Conservation (phyloP, 768 basidiomycete species). For the Leccinum subtestaceum region DNA sequence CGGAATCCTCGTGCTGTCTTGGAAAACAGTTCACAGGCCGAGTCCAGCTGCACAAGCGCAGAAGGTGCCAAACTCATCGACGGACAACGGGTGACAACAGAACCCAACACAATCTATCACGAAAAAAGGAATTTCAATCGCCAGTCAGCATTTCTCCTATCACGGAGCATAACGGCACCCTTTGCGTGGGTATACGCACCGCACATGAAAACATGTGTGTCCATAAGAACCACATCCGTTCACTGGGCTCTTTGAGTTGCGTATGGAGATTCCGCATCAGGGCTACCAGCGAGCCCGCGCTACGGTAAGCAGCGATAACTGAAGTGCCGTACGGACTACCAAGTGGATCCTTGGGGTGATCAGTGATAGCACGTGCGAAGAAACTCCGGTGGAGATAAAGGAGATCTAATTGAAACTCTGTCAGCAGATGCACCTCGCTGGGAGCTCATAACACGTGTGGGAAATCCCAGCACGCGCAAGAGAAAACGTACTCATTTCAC, state of each 20-base stretch:
- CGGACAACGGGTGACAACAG: slow-evolving; percentile 74
- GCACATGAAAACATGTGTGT: slow-evolving; percentile 57
- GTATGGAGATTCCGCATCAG: slow-evolving; percentile 66
- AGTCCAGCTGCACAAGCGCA: slow-evolving; percentile 69
- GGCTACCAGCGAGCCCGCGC: slow-evolving; percentile 67
- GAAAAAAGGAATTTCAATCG: slow-evolving; percentile 5
- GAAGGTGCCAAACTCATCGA: slow-evolving; percentile 78
- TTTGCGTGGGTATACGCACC: slow-evolving; percentile 36
- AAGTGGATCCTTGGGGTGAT: slow-evolving; percentile 70
- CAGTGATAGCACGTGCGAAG: slow-evolving; percentile 69
- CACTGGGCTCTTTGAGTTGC: slow-evolving; percentile 60
- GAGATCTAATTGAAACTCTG: slow-evolving; percentile 43
- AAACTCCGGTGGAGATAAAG: slow-evolving; percentile 72
- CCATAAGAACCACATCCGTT: slow-evolving; percentile 60
- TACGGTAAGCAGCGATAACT: slow-evolving; percentile 71
- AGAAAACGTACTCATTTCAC: slow-evolving; percentile 59
- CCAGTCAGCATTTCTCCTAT: slow-evolving; percentile 16
- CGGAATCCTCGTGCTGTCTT: slow-evolving; percentile 65
- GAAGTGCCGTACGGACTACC: slow-evolving; percentile 72
- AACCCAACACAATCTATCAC: slow-evolving; percentile 60
- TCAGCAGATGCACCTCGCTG: slow-evolving; percentile 14
- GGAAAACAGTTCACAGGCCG: slow-evolving; percentile 72
- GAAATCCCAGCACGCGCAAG: background rate
- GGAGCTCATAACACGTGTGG: background rate
- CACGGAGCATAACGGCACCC: slow-evolving; percentile 7